A percentile compares a stretch with the other conserved stretches of the same genome.
Conservation (phyloP, 2,329 filamentous ascomycete species). For the Aureobasidium sp. region DNA sequence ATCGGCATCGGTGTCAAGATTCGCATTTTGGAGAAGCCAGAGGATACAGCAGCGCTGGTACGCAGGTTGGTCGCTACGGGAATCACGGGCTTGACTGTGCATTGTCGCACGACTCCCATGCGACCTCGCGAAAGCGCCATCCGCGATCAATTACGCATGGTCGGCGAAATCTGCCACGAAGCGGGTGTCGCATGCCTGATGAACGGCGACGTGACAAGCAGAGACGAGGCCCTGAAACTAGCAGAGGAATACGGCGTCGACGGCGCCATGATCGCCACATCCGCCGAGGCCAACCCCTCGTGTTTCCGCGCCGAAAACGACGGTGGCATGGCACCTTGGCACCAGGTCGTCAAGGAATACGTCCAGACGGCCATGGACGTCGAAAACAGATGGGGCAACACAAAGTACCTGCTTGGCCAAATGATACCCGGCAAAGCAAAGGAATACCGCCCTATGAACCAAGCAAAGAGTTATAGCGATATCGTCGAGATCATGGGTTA, state of each 20-base stretch:
- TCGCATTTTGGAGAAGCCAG: constrained; percentile 69
- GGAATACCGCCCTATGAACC: constrained; percentile 54
- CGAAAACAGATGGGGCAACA: constrained; percentile 85
- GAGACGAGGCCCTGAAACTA: constrained; percentile 64
- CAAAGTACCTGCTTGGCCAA: constrained; percentile 81
- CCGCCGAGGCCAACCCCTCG: constrained; percentile 84
- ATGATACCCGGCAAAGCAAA: constrained; percentile 74
- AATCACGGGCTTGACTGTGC: constrained; percentile 85
- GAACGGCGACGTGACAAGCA: constrained; percentile 82
- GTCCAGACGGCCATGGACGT: constrained; percentile 65
- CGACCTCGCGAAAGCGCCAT: constrained; percentile 82
- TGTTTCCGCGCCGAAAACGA: constrained; percentile 67
- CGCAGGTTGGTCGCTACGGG: constrained; percentile 73
- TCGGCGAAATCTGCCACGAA: constrained; percentile 71
- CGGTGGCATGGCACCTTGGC: constrained; percentile 68
- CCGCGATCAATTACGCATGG: constrained; percentile 76
- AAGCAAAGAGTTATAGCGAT: constrained; percentile 64
- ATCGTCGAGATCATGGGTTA: constrained; percentile 60
- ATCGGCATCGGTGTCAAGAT: constrained; percentile 98
- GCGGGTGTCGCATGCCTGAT: constrained; percentile 87
- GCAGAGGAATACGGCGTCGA: constrained; percentile 77
- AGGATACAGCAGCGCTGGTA: constrained; percentile 71
- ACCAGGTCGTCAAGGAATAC: constrained; percentile 70
- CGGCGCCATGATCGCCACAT: constrained; percentile 93
- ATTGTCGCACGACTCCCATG: constrained; percentile 96